These are phyloP conservation scores for Colletotrichum karsti DNA, from an alignment of 2,329 filamentous ascomycete species.

Conservation along the genomic window DNA sequence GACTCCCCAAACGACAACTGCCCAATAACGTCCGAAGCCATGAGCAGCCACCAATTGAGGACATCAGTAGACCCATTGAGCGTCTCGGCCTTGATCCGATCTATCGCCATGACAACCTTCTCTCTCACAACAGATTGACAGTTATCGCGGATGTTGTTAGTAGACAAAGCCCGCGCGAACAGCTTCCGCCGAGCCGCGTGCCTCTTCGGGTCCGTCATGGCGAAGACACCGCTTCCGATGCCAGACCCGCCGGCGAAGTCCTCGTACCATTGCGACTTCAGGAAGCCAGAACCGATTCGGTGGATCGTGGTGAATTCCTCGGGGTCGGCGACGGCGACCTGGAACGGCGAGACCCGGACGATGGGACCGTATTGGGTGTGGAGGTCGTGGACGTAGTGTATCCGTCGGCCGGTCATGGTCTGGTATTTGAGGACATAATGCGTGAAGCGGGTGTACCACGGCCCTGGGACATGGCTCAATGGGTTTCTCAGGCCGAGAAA, in stretches of 20 bases:
- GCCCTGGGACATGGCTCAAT: not conserved
- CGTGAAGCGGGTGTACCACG: conserved; percentile 4
- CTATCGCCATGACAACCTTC: conserved; percentile 48
- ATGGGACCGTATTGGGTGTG: conserved; percentile 55
- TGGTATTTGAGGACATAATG: conserved; percentile 37
- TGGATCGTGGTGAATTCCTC: conserved; percentile 42
- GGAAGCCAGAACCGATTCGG: conserved; percentile 33
- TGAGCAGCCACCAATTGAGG: conserved; percentile 62
- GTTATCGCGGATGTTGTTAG: conserved; percentile 44
- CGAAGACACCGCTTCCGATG: conserved; percentile 1
- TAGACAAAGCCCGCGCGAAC: conserved; percentile 49
- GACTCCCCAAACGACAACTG: conserved; percentile 64
- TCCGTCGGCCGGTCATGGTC: conserved; percentile 4
- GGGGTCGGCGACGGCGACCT: conserved; percentile 33
- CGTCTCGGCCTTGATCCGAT: conserved; percentile 53
- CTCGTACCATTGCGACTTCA: conserved; percentile 42
- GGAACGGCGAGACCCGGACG: conserved; percentile 35
- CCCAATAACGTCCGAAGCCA: conserved; percentile 62
- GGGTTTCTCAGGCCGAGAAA: not conserved
- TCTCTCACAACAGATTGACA: conserved; percentile 42
- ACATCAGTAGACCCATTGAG: conserved; percentile 50
- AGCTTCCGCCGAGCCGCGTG: conserved; percentile 42
- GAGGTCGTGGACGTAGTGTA: conserved; percentile 62
- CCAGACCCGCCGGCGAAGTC: conserved; percentile 40
- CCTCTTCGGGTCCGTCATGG: conserved; percentile 7